Evolutionary conservation across 2,329 filamentous ascomycete species (phyloP), one percentile per base, ranked within the genome.

Genomic region (Aspergillus nomiae): DNA sequence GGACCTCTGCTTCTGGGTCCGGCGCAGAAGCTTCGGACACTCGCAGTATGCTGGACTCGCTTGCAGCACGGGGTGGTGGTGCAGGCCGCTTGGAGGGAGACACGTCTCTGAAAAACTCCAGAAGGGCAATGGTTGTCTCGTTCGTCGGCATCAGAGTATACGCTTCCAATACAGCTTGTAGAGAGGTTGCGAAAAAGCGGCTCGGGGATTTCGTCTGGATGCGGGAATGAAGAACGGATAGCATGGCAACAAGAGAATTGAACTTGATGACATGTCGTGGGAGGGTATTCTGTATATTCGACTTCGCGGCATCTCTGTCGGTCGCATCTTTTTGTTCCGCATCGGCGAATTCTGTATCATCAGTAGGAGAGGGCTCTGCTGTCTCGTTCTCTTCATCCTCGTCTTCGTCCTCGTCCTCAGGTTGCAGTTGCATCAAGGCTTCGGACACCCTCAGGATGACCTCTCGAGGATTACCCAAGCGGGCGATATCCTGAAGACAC

Each of bases 121-220:
- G 77, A 21, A 87, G 80, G 2, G 86, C 81, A 24, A 83, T 73
- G 1, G 87, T 87, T 57, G 87, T 85, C 65, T 86, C 86, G 58
- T 84, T 81, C 53, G 84, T 83, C 2, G 81, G 80, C 61, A 86
- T 81, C 57, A 82, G 77, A n/a, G 84, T 84, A 70, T 88, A 89
- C 45, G 86, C 85, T 26, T 84, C 82, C 6, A 89, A 74, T 1
- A 86, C 83, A 11, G 87, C 86, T 64, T 89, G 87, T 7, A 90
- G 78, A 26, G 86, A 88, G 0, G 86, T 88, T 10, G 86, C 87
- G 16, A 90, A 78, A 68, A 90, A 90, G 1, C 87, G 83, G 68
- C 86, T 89, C 0, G 87, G 87, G 51, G 83, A 85, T 70, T 88
- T 87, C 4, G 87, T 88, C 74, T 86, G 86, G 71, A 90, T 86